phyloP scores from a whole-genome alignment of 768 basidiomycete genomes.

The Paxillus ammoniavirescens region DNA sequence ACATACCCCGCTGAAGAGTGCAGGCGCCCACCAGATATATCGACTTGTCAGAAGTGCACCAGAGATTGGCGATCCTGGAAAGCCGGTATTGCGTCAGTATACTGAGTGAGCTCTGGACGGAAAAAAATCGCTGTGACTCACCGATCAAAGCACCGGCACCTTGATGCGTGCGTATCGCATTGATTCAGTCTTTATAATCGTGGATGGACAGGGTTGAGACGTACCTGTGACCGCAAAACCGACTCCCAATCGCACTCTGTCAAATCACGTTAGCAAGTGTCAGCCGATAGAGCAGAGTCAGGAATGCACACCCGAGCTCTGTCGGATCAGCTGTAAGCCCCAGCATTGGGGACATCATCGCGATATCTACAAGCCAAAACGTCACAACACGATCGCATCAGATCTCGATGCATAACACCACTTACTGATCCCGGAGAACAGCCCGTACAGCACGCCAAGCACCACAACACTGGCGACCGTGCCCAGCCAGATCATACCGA shows the following conservation, averaged over 20 bases:
- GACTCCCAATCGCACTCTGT: conserved; percentile 42
- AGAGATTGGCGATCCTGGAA: conserved; percentile 51
- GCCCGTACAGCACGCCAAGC: conserved; percentile 46
- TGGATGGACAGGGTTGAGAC: conserved; percentile 7
- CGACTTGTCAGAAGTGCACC: conserved; percentile 50
- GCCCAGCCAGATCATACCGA: conserved; percentile 43
- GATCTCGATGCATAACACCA: neutral
- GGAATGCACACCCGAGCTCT: conserved; percentile 47
- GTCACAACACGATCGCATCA: neutral
- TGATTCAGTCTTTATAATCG: neutral
- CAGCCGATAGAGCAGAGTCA: conserved; percentile 2
- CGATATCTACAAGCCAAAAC: conserved; percentile 29
- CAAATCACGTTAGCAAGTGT: neutral
- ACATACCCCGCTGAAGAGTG: conserved; percentile 47
- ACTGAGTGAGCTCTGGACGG: too few relatives aligned
- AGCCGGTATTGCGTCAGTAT: neutral
- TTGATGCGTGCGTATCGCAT: neutral
- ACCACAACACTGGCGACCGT: conserved; percentile 37
- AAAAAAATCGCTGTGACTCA: neutral
- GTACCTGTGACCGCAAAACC: conserved; percentile 44
- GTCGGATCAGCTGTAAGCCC: conserved; percentile 42
- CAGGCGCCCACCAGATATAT: conserved; percentile 59
- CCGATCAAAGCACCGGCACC: conserved; percentile 24
- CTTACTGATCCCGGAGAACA: conserved; percentile 47
- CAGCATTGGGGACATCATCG: conserved; percentile 42